phyloP scores from a whole-genome alignment of 371 early-diverging fungal genomes.

The Rhizopus delemar region DNA sequence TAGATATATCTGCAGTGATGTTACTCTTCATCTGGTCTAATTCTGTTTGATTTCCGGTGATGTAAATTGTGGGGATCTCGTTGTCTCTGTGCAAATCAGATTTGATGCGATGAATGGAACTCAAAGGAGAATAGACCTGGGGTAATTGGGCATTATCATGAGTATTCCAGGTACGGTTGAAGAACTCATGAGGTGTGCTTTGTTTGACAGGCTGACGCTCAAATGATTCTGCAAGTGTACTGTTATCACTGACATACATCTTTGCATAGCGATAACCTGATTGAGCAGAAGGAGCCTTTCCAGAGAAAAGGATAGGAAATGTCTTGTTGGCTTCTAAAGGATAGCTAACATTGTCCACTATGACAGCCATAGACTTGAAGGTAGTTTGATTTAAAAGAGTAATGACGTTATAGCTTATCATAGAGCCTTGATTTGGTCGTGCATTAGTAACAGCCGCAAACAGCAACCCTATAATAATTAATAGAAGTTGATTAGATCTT shows the following conservation, averaged over 20 bases:
- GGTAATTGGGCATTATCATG: conserved; percentile 4
- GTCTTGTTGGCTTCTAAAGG: conserved; percentile 1
- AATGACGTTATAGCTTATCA: conserved; percentile 21
- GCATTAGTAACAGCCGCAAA: background rate
- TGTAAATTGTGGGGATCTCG: conserved; percentile 26
- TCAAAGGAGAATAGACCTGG: conserved; percentile 9
- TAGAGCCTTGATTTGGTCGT: background rate
- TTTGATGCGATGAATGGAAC: conserved; percentile 20
- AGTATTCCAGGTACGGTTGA: conserved; percentile 24
- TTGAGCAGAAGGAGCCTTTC: conserved; percentile 18
- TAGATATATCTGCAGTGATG: background rate
- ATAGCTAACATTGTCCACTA: conserved; percentile 10
- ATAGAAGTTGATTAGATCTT: background rate
- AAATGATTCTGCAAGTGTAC: conserved; percentile 14
- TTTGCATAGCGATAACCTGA: conserved; percentile 22
- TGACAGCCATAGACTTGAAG: conserved; percentile 7
- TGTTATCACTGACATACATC: background rate
- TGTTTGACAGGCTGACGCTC: conserved; percentile 3
- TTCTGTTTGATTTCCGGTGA: conserved; percentile 15
- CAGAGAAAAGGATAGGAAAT: conserved; percentile 12
- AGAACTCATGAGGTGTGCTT: conserved; percentile 20
- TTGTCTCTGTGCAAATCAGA: conserved; percentile 25
- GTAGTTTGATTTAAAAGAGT: conserved; percentile 10
- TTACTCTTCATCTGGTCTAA: conserved; percentile 12
- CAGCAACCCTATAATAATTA: background rate